These are phyloP conservation scores for Clavaria fumosa DNA, from an alignment of 768 basidiomycete species.

Conservation along the genomic window DNA sequence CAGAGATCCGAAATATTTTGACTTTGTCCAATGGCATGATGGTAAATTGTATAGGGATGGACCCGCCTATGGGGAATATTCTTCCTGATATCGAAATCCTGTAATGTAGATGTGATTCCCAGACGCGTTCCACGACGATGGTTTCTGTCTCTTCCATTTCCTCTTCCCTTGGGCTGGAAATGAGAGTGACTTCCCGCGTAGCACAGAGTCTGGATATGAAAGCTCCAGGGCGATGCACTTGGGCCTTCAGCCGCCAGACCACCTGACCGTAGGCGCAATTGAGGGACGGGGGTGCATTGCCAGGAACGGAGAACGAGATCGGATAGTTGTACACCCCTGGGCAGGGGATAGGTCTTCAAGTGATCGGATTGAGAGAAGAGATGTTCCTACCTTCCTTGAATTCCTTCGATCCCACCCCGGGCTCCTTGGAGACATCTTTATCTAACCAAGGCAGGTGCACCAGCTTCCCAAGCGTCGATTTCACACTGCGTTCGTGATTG, in stretches of 20 bases:
- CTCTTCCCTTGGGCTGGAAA: constrained; percentile 66
- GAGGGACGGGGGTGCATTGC: constrained; percentile 63
- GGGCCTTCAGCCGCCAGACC: constrained; percentile 65
- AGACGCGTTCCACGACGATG: constrained; percentile 74
- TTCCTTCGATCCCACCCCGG: constrained; percentile 59
- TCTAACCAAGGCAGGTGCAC: constrained; percentile 27
- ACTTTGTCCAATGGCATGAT: constrained; percentile 75
- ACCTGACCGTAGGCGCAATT: constrained; percentile 64
- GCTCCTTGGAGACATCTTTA: constrained; percentile 25
- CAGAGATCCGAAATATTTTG: constrained; percentile 58
- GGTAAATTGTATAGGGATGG: constrained; percentile 63
- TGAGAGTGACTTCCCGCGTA: constrained; percentile 54
- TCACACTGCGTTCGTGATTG: constrained; percentile 13
- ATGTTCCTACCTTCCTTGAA: constrained; percentile 60
- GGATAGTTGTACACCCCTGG: constrained; percentile 88
- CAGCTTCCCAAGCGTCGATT: constrained; percentile 23
- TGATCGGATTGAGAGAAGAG: not conserved
- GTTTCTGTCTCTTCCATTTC: constrained; percentile 72
- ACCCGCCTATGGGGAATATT: constrained; percentile 71
- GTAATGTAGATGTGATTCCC: constrained; percentile 83
- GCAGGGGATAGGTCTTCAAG: constrained; percentile 3
- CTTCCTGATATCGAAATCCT: constrained; percentile 58
- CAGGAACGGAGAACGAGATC: constrained; percentile 78
- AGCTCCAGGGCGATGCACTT: constrained; percentile 70
- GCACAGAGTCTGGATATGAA: constrained; percentile 61